These are phyloP conservation scores for Balansia obtecta DNA, from an alignment of 2,329 filamentous ascomycete genomes.

Conservation along the genomic window DNA sequence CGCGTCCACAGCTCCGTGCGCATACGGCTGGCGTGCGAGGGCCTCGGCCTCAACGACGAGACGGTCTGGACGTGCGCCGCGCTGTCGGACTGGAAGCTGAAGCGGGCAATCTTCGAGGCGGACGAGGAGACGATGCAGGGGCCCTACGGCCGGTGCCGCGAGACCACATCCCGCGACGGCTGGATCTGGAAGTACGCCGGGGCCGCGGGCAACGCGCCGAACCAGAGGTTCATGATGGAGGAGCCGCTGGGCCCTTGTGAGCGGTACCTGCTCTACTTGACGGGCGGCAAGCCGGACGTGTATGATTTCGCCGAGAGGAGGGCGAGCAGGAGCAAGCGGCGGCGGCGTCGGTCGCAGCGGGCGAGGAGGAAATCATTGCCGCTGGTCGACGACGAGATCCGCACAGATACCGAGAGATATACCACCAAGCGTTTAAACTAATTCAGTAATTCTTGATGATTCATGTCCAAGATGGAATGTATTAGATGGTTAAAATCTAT, in stretches of 20 bases:
- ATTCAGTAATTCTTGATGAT: not conserved
- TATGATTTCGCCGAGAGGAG: slow-evolving; percentile 26
- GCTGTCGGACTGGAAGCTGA: slow-evolving; percentile 31
- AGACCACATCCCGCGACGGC: slow-evolving; percentile 13
- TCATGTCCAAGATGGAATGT: no score
- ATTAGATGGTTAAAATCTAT: no score
- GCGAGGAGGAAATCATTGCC: not conserved
- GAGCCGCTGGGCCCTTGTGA: slow-evolving; percentile 42
- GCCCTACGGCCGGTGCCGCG: slow-evolving; percentile 13
- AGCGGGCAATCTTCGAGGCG: slow-evolving; percentile 14
- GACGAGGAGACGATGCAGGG: slow-evolving; percentile 4
- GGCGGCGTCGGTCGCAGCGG: slow-evolving; percentile 3
- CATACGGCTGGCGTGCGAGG: slow-evolving; percentile 37
- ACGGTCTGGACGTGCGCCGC: slow-evolving; percentile 34
- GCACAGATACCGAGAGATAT: no score
- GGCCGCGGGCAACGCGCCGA: slow-evolving; percentile 26
- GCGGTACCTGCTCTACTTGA: slow-evolving; percentile 31
- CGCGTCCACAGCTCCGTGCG: slow-evolving; percentile 42
- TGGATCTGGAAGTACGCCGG: slow-evolving; percentile 46
- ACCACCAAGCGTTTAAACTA: no score
- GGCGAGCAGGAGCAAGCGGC: slow-evolving; percentile 8
- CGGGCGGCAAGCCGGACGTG: slow-evolving; percentile 30
- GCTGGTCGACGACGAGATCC: not conserved
- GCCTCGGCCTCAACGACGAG: slow-evolving; percentile 36
- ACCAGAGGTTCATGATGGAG: slow-evolving; percentile 33